Conservation (phyloP, 495 filamentous ascomycete species). For the Podospora didyma region DNA sequence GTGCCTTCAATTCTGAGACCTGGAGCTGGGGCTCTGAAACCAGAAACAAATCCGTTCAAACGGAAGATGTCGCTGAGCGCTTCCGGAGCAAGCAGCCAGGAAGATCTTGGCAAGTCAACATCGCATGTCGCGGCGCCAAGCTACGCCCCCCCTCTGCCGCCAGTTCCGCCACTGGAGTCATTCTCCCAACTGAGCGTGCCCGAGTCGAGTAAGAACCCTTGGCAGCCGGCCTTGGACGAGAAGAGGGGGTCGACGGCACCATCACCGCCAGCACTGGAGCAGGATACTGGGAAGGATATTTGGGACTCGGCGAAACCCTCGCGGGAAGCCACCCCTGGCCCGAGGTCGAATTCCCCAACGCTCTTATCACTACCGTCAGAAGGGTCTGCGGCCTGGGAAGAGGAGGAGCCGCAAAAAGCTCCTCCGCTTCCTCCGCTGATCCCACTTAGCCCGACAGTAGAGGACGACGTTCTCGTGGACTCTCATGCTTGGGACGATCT, state of each 20-base stretch:
- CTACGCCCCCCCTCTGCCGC: conserved; percentile 19
- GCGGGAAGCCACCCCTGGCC: conserved; percentile 26
- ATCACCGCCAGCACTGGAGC: conserved; percentile 21
- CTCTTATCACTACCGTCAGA: conserved; percentile 28
- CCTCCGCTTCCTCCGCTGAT: conserved; percentile 10
- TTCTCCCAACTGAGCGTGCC: conserved; percentile 36
- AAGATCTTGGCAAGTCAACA: background rate
- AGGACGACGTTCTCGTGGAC: conserved; percentile 32
- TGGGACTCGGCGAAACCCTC: conserved; percentile 35
- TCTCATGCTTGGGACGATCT: conserved; percentile 43
- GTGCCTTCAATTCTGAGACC: conserved; percentile 34
- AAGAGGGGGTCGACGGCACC: conserved; percentile 6
- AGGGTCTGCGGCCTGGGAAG: conserved; percentile 32
- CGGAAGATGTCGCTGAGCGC: conserved; percentile 31
- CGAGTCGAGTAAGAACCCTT: conserved; percentile 47
- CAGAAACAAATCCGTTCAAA: conserved; percentile 54
- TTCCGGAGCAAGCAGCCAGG: background rate
- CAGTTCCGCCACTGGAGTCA: conserved; percentile 16
- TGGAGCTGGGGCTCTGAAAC: conserved; percentile 23
- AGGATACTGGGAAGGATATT: conserved; percentile 27
- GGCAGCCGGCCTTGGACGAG: conserved; percentile 41
- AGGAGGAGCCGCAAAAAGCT: conserved; percentile 19
- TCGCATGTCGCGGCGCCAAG: background rate
- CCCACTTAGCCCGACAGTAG: conserved; percentile 13
- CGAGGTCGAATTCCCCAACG: conserved; percentile 19